Base-by-base conservation (phyloP, 306 rosid genomes). In the Cucumis cinereus region DNA sequence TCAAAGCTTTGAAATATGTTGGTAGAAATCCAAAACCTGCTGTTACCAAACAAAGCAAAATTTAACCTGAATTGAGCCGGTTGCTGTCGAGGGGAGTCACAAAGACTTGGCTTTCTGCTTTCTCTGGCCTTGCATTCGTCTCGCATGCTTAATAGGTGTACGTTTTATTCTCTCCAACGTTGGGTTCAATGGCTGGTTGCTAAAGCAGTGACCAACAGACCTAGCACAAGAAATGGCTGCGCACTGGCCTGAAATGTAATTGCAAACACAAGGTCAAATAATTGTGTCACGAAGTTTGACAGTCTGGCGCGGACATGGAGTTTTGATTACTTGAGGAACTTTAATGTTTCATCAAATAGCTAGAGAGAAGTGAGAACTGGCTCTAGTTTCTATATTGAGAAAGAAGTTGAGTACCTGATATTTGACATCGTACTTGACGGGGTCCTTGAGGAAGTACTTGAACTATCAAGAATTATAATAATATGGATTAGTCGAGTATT, bases 211-310 rank as follows among this genome's bases (percentile, higher is more conserved):
- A 87, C 87, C 71, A 85, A 68, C 5, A 87, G 84, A 76, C 91
- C 91, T 16, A 87, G 87, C 33, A 87, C 83, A 16, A 87, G 91
- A 81, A 87, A 87, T 69, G 91, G 91, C 77, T 87, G 91, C 30
- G 91, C 91, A 11, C 91, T 87, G 11, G 89, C 91, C 91, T 87
- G 87, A 61, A 79, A 83, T 49, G 20, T 45, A 14, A 13, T 33
- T 30, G 57, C 38, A 71, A 49, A 71, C 59, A 24, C 14, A 6
- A 12, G 16, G 38, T 69, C 19, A 12, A 41, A 22, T 40, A 20
- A 67, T 35, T 63, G 19, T 60, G 40, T 15, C 20, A 2, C 22
- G 35, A 64, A 64, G 10, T n/a, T 66, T 3, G 17, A 10, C 23
- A 10, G 5, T 66, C 30, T 38, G 26, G 43, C 5, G 22, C 4